These are phyloP conservation scores for Leishmania braziliensis DNA, from an alignment of 208 protist species.

Conservation along the genomic window DNA sequence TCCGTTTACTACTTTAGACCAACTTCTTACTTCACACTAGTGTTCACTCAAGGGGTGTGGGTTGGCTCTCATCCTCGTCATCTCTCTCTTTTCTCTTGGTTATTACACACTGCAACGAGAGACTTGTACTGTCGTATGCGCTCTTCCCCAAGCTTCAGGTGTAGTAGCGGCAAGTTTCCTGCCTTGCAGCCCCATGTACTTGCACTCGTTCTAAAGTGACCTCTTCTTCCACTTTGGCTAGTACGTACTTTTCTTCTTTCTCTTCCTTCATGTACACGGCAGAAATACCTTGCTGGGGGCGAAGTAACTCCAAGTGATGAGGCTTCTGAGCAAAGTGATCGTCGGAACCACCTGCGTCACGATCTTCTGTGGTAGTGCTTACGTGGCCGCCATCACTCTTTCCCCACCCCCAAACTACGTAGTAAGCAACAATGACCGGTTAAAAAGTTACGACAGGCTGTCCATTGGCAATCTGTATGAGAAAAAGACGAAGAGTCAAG, in stretches of 20 bases:
- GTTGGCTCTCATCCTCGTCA: not conserved
- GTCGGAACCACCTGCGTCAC: constrained; percentile 63
- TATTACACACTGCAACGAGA: not conserved
- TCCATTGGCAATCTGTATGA: constrained; percentile 75
- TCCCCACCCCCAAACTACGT: constrained; percentile 69
- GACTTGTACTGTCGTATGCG: not conserved
- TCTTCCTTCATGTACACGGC: not conserved
- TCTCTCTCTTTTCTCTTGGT: not conserved
- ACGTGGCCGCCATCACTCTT: constrained; percentile 66
- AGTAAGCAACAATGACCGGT: constrained; percentile 73
- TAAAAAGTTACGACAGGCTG: constrained; percentile 73
- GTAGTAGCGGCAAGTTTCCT: not conserved
- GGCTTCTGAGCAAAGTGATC: constrained; percentile 47
- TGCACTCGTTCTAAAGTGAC: not conserved
- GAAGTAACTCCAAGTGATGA: constrained; percentile 22
- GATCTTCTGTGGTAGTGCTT: constrained; percentile 69
- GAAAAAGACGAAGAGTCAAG: constrained; percentile 78
- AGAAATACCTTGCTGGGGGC: not conserved
- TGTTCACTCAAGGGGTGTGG: not conserved
- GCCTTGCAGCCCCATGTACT: not conserved
- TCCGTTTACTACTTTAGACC: not conserved
- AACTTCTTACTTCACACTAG: not conserved
- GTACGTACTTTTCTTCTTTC: constrained; percentile 1
- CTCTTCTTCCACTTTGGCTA: not conserved
- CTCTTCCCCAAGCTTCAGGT: not conserved